Conservation (phyloP, 306 rosid species). For the Albizia julibrissin region DNA sequence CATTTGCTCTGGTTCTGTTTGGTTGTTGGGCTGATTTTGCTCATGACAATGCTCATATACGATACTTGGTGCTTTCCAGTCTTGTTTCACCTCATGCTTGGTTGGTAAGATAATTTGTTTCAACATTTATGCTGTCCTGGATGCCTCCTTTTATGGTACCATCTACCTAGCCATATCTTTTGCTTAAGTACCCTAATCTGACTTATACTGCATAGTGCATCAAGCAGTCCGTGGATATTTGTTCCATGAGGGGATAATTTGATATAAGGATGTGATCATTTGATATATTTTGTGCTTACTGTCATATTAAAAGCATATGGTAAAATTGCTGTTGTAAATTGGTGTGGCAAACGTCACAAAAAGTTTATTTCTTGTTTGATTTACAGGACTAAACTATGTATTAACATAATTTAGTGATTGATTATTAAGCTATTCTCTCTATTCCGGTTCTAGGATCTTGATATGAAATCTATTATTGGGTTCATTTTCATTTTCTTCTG, state of each 20-base stretch:
- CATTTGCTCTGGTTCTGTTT: conserved; percentile 68
- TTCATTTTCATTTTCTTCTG: conserved; percentile 17
- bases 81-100: conserved; percentile 64
- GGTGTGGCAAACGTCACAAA: neutral
- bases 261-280: neutral
- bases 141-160: neutral
- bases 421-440: conserved; percentile 6
- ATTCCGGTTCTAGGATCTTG: neutral
- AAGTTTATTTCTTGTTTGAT: conserved; percentile 18
- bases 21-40: conserved; percentile 94
- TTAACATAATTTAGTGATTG: conserved; percentile 4
- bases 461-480: conserved; percentile 8
- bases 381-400: conserved; percentile 9
- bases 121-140: neutral
- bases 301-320: neutral
- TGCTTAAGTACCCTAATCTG: conserved; percentile 4
- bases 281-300: neutral
- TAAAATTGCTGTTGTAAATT: conserved; percentile 7
- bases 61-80: conserved; percentile 73
- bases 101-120: conserved; percentile 54
- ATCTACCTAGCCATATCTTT: neutral
- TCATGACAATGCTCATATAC: conserved; percentile 65
- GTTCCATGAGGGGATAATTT: neutral
- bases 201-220: neutral
- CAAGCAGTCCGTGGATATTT: neutral